Conservation (phyloP, 768 basidiomycete species). For the Lenzites betulinus region DNA sequence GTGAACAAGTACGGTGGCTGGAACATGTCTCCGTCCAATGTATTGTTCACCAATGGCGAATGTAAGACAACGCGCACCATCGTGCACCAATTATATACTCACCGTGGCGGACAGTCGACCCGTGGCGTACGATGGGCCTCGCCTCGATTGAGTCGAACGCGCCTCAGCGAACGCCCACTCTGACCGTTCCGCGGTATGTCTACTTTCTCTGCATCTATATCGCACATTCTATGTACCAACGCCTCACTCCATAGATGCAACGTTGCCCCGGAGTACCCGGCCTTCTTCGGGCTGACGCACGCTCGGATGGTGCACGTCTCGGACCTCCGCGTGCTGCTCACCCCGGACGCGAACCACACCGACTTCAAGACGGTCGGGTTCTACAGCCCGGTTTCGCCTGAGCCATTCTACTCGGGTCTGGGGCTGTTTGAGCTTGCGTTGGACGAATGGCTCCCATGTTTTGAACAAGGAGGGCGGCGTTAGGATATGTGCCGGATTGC, state of each 20-base stretch:
- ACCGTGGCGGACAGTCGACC: slow-evolving; percentile 40
- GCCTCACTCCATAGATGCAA: slow-evolving; percentile 47
- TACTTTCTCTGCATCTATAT: too few relatives aligned
- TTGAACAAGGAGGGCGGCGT: slow-evolving; percentile 19
- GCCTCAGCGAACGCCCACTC: slow-evolving; percentile 43
- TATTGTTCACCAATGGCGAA: slow-evolving; percentile 52
- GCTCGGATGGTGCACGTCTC: slow-evolving; percentile 51
- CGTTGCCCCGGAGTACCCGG: slow-evolving; percentile 32
- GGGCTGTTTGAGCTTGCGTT: slow-evolving; percentile 48
- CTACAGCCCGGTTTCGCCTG: slow-evolving; percentile 49
- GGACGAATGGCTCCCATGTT: slow-evolving; percentile 53
- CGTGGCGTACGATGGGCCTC: slow-evolving; percentile 54
- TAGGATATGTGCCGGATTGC: too few relatives aligned
- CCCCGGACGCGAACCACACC: slow-evolving; percentile 49
- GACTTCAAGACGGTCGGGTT: slow-evolving; percentile 52
- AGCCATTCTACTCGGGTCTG: slow-evolving; percentile 49
- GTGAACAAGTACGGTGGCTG: slow-evolving; percentile 55
- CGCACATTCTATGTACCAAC: too few relatives aligned
- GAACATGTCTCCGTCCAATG: slow-evolving; percentile 51
- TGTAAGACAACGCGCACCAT: slow-evolving; percentile 38
- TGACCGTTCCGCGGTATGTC: slow-evolving; percentile 39
- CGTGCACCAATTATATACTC: neutral
- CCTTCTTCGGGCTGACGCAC: slow-evolving; percentile 51
- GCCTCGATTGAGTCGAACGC: slow-evolving; percentile 50
- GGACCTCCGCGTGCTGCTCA: slow-evolving; percentile 49